Conservation (phyloP, 345 rosid genomes). For the Lenwebbia sp. region DNA sequence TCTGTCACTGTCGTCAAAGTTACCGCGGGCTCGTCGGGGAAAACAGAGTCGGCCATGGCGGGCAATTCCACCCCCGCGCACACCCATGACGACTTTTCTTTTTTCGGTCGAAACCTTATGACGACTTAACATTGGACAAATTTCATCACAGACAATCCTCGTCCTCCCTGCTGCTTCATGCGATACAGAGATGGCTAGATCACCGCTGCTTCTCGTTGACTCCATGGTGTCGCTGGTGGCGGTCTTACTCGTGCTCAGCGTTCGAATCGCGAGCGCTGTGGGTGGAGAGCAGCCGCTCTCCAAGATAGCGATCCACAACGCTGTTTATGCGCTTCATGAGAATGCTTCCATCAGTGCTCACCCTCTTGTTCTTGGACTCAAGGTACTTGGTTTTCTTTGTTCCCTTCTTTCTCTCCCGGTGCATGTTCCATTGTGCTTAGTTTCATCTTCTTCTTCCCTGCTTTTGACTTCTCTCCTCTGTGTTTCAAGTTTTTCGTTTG, state of each 20-base stretch:
- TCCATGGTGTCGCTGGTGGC: not conserved
- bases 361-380: constrained; percentile 5
- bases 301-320: constrained; percentile 10
- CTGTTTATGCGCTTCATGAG: constrained; percentile 4
- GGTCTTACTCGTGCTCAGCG: not conserved
- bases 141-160: not conserved
- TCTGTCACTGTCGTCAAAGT: not conserved
- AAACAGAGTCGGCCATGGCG: not conserved
- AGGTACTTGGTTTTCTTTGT: not conserved
- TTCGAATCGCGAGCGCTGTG: not conserved
- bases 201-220: not conserved
- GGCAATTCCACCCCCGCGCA: not conserved
- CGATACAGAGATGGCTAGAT: not conserved
- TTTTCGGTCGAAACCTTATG: not conserved
- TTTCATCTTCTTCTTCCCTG: not conserved
- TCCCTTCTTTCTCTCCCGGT: not conserved
- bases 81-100: no score
- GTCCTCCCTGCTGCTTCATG: not conserved
- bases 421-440: not conserved
- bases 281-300: constrained; percentile 13
- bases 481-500: not conserved
- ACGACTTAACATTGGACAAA: not conserved
- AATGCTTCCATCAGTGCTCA: constrained; percentile 9
- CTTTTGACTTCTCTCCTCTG: not conserved
- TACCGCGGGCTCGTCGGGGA: not conserved